Base-by-base conservation (phyloP, 345 rosid genomes). In the Lumnitzera littorea region DNA sequence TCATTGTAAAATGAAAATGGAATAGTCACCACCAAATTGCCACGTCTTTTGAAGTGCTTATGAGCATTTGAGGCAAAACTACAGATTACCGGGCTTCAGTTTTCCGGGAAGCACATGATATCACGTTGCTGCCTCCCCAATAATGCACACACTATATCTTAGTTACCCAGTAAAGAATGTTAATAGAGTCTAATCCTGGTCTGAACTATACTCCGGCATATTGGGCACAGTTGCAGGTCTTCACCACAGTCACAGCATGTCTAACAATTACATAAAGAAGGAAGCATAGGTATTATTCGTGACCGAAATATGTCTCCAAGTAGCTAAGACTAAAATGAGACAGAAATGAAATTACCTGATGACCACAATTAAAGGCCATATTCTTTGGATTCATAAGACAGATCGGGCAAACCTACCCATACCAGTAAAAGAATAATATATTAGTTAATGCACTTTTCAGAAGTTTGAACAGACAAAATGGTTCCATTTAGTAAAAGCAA, bases 331-430 rank as follows among this genome's bases (percentile, higher is more conserved):
- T 11, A 5, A 16, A 24, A 53, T 55, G 48, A 36, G 11, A 55
- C 48, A 1, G 1, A 58, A 46, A 16, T 43, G 20, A 9, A 25
- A 41, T 56, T 64, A 80, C 84, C 84, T 76, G 84, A 60, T 80
- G 84, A 15, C 84, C 84, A 12, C 84, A 80, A 20, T 81, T 79
- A 24, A 76, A 80, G 52, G 84, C 84, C 84, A 80, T 74, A 70
- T 80, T 60, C 67, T 80, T 80, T n/a, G 46, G 62, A 56, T 69
- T 74, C 13, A 71, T 58, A 13, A 80, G 71, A 69, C 84, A 80
- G 17, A 80, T 71, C 46, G 79, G 81, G 51, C 84, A 80, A 63
- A 62, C 58, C 84, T 80, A 65, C 12, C 23, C 25, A 51, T 59
- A 50, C 3, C 15, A 48, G 12, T 48, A 25, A 62, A 2, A 24